These are phyloP conservation scores for Boletus fagicola DNA, from an alignment of 768 basidiomycete genomes.

Conservation along the genomic window DNA sequence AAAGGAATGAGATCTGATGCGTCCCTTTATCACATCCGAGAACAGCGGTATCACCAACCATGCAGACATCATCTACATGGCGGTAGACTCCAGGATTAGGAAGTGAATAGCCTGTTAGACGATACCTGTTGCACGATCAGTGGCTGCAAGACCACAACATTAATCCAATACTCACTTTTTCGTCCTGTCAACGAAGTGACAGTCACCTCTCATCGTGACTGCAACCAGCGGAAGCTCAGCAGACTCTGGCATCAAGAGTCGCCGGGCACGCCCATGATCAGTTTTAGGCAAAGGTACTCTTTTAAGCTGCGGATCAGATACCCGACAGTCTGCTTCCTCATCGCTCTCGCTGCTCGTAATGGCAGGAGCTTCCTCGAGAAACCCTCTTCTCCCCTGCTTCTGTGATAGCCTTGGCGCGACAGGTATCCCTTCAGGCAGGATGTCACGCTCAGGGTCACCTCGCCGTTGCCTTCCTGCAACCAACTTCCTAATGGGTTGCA, in stretches of 20 bases:
- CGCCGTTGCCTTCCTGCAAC: slow-evolving; percentile 11
- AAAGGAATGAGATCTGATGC: slow-evolving; percentile 42
- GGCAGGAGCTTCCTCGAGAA: slow-evolving; percentile 12
- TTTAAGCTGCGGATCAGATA: slow-evolving; percentile 25
- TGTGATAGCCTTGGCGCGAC: slow-evolving; percentile 3
- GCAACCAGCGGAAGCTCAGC: slow-evolving; percentile 38
- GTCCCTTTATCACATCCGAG: slow-evolving; percentile 44
- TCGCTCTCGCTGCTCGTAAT: slow-evolving; percentile 13
- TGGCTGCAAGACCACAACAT: slow-evolving; percentile 4
- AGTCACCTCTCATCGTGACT: slow-evolving; percentile 46
- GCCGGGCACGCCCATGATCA: slow-evolving; percentile 31
- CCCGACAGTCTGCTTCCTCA: slow-evolving; percentile 13
- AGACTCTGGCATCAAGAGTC: slow-evolving; percentile 30
- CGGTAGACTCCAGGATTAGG: slow-evolving; percentile 36
- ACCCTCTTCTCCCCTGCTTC: slow-evolving; percentile 5
- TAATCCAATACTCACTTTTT: slow-evolving; percentile 27
- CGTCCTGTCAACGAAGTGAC: slow-evolving; percentile 41
- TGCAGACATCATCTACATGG: slow-evolving; percentile 48
- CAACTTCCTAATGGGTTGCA: slow-evolving; percentile 14
- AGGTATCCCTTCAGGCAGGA: not conserved
- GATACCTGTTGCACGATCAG: slow-evolving; percentile 29
- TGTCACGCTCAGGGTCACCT: slow-evolving; percentile 3
- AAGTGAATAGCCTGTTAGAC: slow-evolving; percentile 39
- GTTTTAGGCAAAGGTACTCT: slow-evolving; percentile 35
- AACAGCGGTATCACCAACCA: slow-evolving; percentile 40